phyloP scores from a whole-genome alignment of 345 rosid species.

The Boechera divaricarpa region DNA sequence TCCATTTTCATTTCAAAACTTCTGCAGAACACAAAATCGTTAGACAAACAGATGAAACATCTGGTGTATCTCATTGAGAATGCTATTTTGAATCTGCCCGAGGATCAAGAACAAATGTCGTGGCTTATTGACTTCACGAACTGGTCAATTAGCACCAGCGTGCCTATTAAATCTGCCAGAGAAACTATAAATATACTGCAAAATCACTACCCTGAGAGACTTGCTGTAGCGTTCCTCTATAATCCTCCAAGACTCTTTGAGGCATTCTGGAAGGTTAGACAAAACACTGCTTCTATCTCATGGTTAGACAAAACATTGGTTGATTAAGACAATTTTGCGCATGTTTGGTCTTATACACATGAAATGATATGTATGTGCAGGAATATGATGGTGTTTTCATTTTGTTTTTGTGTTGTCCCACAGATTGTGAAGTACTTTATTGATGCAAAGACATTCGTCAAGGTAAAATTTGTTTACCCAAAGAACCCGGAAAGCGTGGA shows the following conservation, averaged over 20 bases:
- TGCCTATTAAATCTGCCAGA: slow-evolving; percentile 81
- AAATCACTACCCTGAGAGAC: slow-evolving; percentile 93
- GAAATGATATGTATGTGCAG: background rate
- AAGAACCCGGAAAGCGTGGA: slow-evolving; percentile 80
- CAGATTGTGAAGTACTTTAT: slow-evolving; percentile 90
- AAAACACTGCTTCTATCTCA: slow-evolving; percentile 11
- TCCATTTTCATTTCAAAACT: background rate
- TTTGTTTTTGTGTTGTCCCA: slow-evolving; percentile 17
- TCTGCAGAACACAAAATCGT: slow-evolving; percentile 75
- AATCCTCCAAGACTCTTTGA: slow-evolving; percentile 95
- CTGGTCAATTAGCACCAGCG: slow-evolving; percentile 73
- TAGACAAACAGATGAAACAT: slow-evolving; percentile 76
- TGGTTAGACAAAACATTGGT: background rate
- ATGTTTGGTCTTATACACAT: background rate
- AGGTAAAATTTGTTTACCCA: slow-evolving; percentile 95
- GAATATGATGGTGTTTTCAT: slow-evolving; percentile 1
- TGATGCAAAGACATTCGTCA: slow-evolving; percentile 82
- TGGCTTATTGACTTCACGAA: slow-evolving; percentile 96
- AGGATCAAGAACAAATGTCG: slow-evolving; percentile 89
- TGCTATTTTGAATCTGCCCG: slow-evolving; percentile 88
- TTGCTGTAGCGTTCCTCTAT: slow-evolving; percentile 86
- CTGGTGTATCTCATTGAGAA: slow-evolving; percentile 90
- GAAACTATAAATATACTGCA: slow-evolving; percentile 76
- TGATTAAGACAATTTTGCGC: background rate
- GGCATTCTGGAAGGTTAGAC: slow-evolving; percentile 95